Percentiles rank a stretch among this genome's conserved stretches.
Evolutionary conservation across 2,329 filamentous ascomycete genomes (phyloP).

Genomic region (Aspergillus sp.): DNA sequence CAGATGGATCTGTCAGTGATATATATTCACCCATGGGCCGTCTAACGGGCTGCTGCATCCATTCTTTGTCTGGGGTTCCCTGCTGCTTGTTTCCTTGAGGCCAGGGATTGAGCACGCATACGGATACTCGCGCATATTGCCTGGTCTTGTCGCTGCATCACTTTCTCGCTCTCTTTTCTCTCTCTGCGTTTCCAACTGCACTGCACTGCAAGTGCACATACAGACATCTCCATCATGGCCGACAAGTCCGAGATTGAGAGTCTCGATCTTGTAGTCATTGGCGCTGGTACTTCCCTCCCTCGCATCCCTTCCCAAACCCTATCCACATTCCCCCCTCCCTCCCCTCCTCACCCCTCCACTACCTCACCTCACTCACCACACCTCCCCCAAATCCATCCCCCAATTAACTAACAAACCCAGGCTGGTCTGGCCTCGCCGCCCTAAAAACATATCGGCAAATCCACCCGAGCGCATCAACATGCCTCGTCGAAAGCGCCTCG

Average conservation of each 20-base stretch:
- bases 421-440: conserved; percentile 62
- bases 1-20: neutral
- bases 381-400: neutral
- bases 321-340: neutral
- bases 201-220: neutral
- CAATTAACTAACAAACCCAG: conserved; percentile 29
- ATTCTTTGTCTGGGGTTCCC: neutral
- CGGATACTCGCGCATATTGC: too few species aligned
- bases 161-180: neutral
- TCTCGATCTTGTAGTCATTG: conserved; percentile 37
- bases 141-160: neutral
- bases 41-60: neutral
- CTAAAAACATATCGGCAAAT: conserved; percentile 66
- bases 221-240: too few species aligned
- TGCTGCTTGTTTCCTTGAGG: neutral
- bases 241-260: conserved; percentile 13
- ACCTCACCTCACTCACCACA: neutral
- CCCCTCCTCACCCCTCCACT: neutral
- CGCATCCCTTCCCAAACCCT: too few species aligned
- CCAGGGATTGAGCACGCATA: too few species aligned
- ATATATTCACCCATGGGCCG: neutral
- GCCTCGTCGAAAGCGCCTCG: conserved; percentile 61
- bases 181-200: neutral
- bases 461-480: conserved; percentile 61
- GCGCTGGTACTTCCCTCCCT: conserved; percentile 23